Evolutionary conservation across 495 filamentous ascomycete genomes (phyloP).

Genomic region (Penicillium riverlandense): DNA sequence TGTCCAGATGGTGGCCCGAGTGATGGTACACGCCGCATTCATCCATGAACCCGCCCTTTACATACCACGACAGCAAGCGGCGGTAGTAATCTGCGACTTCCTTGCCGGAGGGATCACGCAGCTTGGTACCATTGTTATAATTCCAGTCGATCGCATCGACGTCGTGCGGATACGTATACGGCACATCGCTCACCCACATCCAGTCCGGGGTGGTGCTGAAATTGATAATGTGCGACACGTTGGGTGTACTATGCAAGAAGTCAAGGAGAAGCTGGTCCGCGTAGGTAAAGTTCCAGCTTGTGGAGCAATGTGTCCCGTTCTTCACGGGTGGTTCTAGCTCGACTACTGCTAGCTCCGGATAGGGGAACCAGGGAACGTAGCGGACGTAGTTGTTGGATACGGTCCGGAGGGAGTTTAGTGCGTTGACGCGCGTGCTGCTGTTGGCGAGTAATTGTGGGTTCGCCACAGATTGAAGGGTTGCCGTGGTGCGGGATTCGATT

Average conservation of each 20-base stretch:
- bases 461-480: slow-evolving; percentile 3
- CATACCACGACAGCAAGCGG: background rate
- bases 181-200: slow-evolving; percentile 1
- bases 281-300: background rate
- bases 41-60: background rate
- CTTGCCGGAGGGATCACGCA: background rate
- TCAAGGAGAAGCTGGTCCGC: background rate
- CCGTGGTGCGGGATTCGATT: slow-evolving; percentile 4
- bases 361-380: slow-evolving; percentile 4
- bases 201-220: slow-evolving; percentile 2
- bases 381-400: slow-evolving; percentile 1
- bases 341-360: background rate
- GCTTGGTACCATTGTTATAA: background rate
- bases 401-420: background rate
- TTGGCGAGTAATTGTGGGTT: slow-evolving; percentile 2
- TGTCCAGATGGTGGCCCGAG: slow-evolving; percentile 1
- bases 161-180: background rate
- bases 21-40: slow-evolving; percentile 1
- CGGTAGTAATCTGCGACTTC: background rate
- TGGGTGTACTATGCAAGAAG: background rate
- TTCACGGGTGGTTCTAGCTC: background rate
- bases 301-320: background rate
- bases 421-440: slow-evolving; percentile 2
- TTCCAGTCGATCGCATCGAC: background rate
- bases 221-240: slow-evolving; percentile 2